Base-by-base conservation (phyloP, 345 rosid genomes). In the Citrus sp. region DNA sequence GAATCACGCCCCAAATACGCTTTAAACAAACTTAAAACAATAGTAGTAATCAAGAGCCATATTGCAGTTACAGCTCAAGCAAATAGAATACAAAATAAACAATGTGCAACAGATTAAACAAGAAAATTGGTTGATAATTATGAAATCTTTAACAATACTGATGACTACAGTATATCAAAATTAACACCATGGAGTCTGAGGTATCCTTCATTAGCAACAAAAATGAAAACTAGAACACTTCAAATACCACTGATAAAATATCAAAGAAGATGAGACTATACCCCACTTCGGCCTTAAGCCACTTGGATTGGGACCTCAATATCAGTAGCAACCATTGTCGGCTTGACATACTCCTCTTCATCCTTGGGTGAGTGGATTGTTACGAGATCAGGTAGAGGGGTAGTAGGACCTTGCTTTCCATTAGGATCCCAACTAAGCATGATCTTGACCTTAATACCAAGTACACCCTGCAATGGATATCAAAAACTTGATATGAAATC, bases 351-450 rank as follows among this genome's bases (percentile, higher is more conserved):
- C 55, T 79, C 86, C 64, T 84, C 90, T 49, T 91, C 97, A 7
- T 90, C 97, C 93, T 94, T 94, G 30, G 97, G 97, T 8, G 89
- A 60, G 74, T 88, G 94, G 82, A 92, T 94, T 2, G 89, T 92
- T 8, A 94, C 98, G 16, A 90, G 77, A 88, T 94, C 98, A 27
- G 96, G 97, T 21, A 92, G 77, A 12, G 98, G 96, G 4, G 92
- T 89, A 35, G 55, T 91, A 0, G 97, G 97, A 14, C 98, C 98
- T 21, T 70, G 81, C 85, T 86, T 92, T 32, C 98, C 98, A 88
- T 88, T 91, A 0, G 94, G 97, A 86, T 94, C 97, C 94, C 93
- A 91, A 61, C 89, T 94, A 9, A 94, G 92, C 97, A 94, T 94
- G 27, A 92, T 81, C 92, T 88, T 94, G 13, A 92, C 97, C 84